These are phyloP conservation scores for Pelargonium australe DNA, from an alignment of 441 rosid genomes.

Conservation along the genomic window DNA sequence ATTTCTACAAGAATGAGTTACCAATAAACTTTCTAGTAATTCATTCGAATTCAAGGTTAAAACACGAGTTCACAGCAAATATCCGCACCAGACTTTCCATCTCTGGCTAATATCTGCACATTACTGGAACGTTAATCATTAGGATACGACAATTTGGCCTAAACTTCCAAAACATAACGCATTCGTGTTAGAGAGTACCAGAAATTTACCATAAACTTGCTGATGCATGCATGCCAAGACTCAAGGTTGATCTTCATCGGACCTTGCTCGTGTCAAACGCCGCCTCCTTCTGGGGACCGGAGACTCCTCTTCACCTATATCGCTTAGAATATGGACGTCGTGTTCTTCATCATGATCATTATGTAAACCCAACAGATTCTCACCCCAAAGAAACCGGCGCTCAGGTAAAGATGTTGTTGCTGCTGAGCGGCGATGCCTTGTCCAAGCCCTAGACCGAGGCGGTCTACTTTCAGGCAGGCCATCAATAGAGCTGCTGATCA, in stretches of 20 bases:
- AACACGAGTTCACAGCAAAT: too few relatives aligned
- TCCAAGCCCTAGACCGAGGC: slow-evolving; percentile 67
- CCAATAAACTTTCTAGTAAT: too few relatives aligned
- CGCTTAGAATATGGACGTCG: slow-evolving; percentile 41
- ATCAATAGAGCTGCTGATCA: slow-evolving; percentile 60
- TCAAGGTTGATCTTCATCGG: slow-evolving; percentile 56
- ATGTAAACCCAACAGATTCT: slow-evolving; percentile 70
- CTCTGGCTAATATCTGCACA: too few relatives aligned
- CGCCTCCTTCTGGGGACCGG: slow-evolving; percentile 64
- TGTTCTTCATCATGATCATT: slow-evolving; percentile 42
- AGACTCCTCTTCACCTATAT: slow-evolving; percentile 45
- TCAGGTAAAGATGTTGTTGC: slow-evolving; percentile 37
- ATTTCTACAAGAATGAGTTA: too few relatives aligned
- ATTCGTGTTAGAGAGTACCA: too few relatives aligned
- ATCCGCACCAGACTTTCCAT: too few relatives aligned
- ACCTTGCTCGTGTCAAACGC: slow-evolving; percentile 55
- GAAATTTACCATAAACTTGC: slow-evolving; percentile 34
- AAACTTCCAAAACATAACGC: not conserved
- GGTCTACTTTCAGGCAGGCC: slow-evolving; percentile 44
- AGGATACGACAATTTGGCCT: not conserved
- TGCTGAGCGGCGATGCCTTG: slow-evolving; percentile 53
- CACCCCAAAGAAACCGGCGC: slow-evolving; percentile 82
- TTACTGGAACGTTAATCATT: too few relatives aligned
- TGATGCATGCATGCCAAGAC: not conserved
- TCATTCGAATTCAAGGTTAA: too few relatives aligned